Evolutionary conservation across 495 filamentous ascomycete species (phyloP).

Genomic region (Aspergillus asperescens): DNA sequence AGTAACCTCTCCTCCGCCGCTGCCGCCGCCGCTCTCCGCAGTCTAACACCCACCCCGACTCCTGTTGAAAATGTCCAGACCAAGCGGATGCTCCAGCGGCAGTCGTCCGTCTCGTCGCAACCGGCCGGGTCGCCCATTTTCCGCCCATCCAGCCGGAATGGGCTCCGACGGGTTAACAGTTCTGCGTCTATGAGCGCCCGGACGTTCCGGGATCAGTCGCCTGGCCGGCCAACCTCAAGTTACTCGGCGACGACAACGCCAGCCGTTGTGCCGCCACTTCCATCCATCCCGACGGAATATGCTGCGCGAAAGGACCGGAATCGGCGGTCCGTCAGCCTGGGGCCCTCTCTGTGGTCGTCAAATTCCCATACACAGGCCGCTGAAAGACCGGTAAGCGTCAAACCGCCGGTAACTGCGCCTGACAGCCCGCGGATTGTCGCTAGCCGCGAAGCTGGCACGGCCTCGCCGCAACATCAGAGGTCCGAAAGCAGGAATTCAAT

Average conservation of each 20-base stretch:
- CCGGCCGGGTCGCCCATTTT: slow-evolving; percentile 43
- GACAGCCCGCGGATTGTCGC: slow-evolving; percentile 19
- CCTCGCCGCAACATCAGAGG: slow-evolving; percentile 46
- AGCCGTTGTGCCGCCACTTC: slow-evolving; percentile 61
- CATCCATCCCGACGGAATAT: slow-evolving; percentile 56
- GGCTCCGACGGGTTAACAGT: slow-evolving; percentile 61
- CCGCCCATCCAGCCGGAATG: slow-evolving; percentile 34
- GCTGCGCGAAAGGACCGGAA: slow-evolving; percentile 23
- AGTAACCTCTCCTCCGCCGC: slow-evolving; percentile 72
- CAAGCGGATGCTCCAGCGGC: slow-evolving; percentile 73
- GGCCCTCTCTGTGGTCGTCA: slow-evolving; percentile 45
- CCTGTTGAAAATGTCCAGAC: slow-evolving; percentile 77
- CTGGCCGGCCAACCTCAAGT: slow-evolving; percentile 48
- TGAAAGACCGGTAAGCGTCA: slow-evolving; percentile 40
- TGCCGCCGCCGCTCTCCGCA: slow-evolving; percentile 75
- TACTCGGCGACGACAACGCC: slow-evolving; percentile 20
- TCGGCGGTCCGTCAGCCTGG: slow-evolving; percentile 50
- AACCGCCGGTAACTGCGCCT: slow-evolving; percentile 30
- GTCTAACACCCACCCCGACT: slow-evolving; percentile 67
- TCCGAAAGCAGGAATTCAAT: slow-evolving; percentile 62
- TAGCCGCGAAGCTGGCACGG: slow-evolving; percentile 25
- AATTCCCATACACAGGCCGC: slow-evolving; percentile 38
- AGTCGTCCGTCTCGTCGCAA: slow-evolving; percentile 62
- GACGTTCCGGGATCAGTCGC: slow-evolving; percentile 70
- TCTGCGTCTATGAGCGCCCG: slow-evolving; percentile 78